Conservation (phyloP, 768 basidiomycete species). For the Calocybe gangraenosa region DNA sequence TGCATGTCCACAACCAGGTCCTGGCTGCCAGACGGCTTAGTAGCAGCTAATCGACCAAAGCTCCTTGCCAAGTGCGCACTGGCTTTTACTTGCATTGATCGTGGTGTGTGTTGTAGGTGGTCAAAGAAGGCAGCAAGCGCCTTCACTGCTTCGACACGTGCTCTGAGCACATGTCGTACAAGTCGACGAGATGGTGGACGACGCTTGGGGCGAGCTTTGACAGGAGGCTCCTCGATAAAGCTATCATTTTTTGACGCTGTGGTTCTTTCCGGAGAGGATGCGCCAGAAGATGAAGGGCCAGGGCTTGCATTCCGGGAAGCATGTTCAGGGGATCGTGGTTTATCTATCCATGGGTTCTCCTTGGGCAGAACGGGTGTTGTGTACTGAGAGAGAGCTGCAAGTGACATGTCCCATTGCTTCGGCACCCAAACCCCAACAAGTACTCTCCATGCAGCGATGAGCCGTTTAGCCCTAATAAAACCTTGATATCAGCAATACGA, state of each 20-base stretch:
- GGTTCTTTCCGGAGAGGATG: conserved; percentile 14
- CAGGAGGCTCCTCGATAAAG: conserved; percentile 36
- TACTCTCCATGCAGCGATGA: conserved; percentile 94
- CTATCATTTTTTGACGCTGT: conserved; percentile 9
- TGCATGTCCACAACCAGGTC: conserved; percentile 23
- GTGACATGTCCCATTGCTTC: conserved; percentile 73
- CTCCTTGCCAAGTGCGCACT: conserved; percentile 45
- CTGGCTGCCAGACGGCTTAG: conserved; percentile 17
- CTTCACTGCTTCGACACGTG: conserved; percentile 78
- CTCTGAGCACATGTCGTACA: conserved; percentile 84
- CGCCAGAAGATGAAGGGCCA: conserved; percentile 16
- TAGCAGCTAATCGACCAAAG: conserved; percentile 44
- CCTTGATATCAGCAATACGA: neutral
- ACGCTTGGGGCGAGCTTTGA: conserved; percentile 30
- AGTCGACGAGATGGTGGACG: conserved; percentile 77
- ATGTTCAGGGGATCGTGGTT: conserved; percentile 27
- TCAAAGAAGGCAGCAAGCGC: conserved; percentile 71
- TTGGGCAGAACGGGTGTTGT: conserved; percentile 63
- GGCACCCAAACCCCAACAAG: conserved; percentile 94
- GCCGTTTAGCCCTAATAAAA: conserved; percentile 73
- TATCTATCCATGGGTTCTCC: conserved; percentile 69
- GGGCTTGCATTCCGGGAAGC: conserved; percentile 14
- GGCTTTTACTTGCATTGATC: conserved; percentile 36
- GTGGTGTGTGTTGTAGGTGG: conserved; percentile 43
- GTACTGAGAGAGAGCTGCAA: conserved; percentile 70